phyloP scores from a whole-genome alignment of 2,329 filamentous ascomycete species.

The Fusarium udum region DNA sequence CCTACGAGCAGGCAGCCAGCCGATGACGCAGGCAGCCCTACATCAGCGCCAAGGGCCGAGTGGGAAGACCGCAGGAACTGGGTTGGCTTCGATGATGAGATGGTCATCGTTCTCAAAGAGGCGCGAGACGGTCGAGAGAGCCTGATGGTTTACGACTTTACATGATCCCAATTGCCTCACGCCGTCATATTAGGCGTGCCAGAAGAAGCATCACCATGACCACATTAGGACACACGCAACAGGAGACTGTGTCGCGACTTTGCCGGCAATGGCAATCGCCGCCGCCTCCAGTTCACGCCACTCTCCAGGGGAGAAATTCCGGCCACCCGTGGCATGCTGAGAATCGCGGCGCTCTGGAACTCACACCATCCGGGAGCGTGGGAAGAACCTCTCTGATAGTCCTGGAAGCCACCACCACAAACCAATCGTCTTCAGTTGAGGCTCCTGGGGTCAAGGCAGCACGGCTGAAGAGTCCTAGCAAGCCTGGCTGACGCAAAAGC shows the following conservation, averaged over 20 bases:
- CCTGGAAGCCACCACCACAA: constrained; percentile 8
- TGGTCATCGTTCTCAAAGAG: constrained; percentile 86
- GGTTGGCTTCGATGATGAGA: constrained; percentile 91
- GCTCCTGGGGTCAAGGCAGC: constrained; percentile 14
- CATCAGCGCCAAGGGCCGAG: constrained; percentile 28
- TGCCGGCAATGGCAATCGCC: constrained; percentile 27
- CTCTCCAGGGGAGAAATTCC: constrained; percentile 13
- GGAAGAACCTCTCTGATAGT: constrained; percentile 3
- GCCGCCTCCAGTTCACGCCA: constrained; percentile 25
- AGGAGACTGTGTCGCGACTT: neutral
- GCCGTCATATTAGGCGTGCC: neutral
- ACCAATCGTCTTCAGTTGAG: constrained; percentile 11
- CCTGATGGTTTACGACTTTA: constrained; percentile 89
- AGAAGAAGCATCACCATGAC: neutral
- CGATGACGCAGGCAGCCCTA: constrained; percentile 32
- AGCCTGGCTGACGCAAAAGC: constrained; percentile 5
- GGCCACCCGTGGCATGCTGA: constrained; percentile 14
- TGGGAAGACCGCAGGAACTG: constrained; percentile 66
- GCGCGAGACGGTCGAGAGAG: constrained; percentile 73
- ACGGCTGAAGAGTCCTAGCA: constrained; percentile 21
- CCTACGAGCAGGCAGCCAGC: constrained; percentile 47
- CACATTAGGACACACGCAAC: neutral
- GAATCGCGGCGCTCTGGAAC: constrained; percentile 6
- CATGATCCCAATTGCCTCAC: constrained; percentile 48
- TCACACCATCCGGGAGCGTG: constrained; percentile 16